These are phyloP conservation scores for Obba rivulosa DNA, from an alignment of 768 basidiomycete genomes.

Conservation along the genomic window DNA sequence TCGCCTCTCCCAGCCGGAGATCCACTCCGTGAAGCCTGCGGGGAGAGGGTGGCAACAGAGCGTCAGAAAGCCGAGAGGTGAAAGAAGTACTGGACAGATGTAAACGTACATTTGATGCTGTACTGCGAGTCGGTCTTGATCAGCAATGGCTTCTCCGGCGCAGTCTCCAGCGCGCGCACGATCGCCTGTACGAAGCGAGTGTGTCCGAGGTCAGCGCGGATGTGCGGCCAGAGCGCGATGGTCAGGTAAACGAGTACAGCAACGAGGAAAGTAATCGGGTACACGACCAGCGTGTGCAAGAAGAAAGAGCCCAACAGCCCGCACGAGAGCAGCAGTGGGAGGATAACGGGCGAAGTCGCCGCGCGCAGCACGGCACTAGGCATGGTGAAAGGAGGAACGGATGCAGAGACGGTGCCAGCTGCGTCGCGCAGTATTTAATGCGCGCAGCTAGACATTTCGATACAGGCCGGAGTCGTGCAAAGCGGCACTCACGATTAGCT, in stretches of 20 bases:
- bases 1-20: slow-evolving; percentile 58
- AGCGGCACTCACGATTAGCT: slow-evolving; percentile 60
- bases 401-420: background rate
- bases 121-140: slow-evolving; percentile 88
- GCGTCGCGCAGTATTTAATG: no score
- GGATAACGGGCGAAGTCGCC: background rate
- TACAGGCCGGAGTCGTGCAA: background rate
- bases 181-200: slow-evolving; percentile 56
- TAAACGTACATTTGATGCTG: slow-evolving; percentile 62
- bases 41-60: background rate
- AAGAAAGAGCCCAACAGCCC: no score
- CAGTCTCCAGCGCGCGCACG: slow-evolving; percentile 70
- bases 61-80: background rate
- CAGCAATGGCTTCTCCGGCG: slow-evolving; percentile 55
- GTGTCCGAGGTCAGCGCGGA: background rate
- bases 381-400: background rate
- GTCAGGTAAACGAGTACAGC: background rate
- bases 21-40: slow-evolving; percentile 65
- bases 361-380: background rate
- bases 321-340: no score
- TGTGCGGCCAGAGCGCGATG: background rate
- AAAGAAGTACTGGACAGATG: background rate
- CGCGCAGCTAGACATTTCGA: no score
- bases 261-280: no score
- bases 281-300: no score